Percentiles rank a stretch among this genome's conserved stretches.
These are phyloP conservation scores for Phytophthora sp. DNA, from an alignment of 352 stramenopile species.

Conservation along the genomic window DNA sequence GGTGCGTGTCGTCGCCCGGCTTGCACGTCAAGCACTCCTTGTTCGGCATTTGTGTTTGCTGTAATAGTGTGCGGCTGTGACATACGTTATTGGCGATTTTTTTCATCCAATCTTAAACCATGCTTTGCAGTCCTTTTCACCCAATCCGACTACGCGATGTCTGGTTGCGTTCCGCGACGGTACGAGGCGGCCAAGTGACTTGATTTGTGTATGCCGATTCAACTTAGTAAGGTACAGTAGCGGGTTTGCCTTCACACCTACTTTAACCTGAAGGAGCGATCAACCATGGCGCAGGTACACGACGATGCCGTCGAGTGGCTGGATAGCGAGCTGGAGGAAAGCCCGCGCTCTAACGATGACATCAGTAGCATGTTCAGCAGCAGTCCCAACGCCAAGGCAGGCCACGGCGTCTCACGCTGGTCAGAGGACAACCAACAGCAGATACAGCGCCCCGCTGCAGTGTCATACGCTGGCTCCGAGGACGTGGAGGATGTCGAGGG, in stretches of 20 bases:
- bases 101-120: slow-evolving; percentile 35
- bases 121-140: neutral
- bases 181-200: slow-evolving; percentile 22
- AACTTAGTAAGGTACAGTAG: too few relatives aligned
- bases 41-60: slow-evolving; percentile 46
- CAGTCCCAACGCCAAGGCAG: slow-evolving; percentile 59
- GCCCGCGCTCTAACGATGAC: slow-evolving; percentile 61
- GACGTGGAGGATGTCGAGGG: slow-evolving; percentile 43
- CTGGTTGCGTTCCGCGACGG: slow-evolving; percentile 25
- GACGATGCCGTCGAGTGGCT: slow-evolving; percentile 57
- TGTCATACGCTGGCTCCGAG: slow-evolving; percentile 50
- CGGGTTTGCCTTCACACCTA: neutral
- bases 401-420: slow-evolving; percentile 21
- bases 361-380: slow-evolving; percentile 80
- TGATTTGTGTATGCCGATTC: slow-evolving; percentile 27
- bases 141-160: slow-evolving; percentile 19
- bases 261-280: too few relatives aligned
- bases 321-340: slow-evolving; percentile 82
- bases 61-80: slow-evolving; percentile 5
- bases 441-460: slow-evolving; percentile 40
- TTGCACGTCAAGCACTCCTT: slow-evolving; percentile 80
- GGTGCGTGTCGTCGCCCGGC: slow-evolving; percentile 66
- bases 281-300: slow-evolving; percentile 30
- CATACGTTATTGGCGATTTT: slow-evolving; percentile 11
- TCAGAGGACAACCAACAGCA: slow-evolving; percentile 26